A percentile compares a stretch with the other conserved stretches of the same genome.
Evolutionary conservation across 306 rosid species (phyloP).

Genomic region (Medicago truncatula): MtrunA17r5.0-ANR NC_053042.1:53206501-53207000

Average conservation of each 20-base stretch:
- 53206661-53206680: constrained; percentile 52
- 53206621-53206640: constrained; percentile 84
- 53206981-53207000: constrained; percentile 94
- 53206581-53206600: constrained; percentile 17
- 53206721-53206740: constrained; percentile 59
- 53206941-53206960: constrained; percentile 57
- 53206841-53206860: constrained; percentile 69
- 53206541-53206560: constrained; percentile 31
- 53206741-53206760: constrained; percentile 47
- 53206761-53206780: constrained; percentile 41
- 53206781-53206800: constrained; percentile 54
- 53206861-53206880: constrained; percentile 50
- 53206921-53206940: constrained; percentile 61
- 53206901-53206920: constrained; percentile 67
- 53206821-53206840: constrained; percentile 92
- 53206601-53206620: constrained; percentile 68
- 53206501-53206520: constrained; percentile 22
- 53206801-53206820: constrained; percentile 82
- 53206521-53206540: constrained; percentile 21
- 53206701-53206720: constrained; percentile 85
- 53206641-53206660: constrained; percentile 90
- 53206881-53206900: constrained; percentile 85
- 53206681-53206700: constrained; percentile 76
- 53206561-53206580: constrained; percentile 20
- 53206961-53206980: constrained; percentile 89